Conservation (phyloP, 805 yeast genomes). For the Candida insectorum region DNA sequence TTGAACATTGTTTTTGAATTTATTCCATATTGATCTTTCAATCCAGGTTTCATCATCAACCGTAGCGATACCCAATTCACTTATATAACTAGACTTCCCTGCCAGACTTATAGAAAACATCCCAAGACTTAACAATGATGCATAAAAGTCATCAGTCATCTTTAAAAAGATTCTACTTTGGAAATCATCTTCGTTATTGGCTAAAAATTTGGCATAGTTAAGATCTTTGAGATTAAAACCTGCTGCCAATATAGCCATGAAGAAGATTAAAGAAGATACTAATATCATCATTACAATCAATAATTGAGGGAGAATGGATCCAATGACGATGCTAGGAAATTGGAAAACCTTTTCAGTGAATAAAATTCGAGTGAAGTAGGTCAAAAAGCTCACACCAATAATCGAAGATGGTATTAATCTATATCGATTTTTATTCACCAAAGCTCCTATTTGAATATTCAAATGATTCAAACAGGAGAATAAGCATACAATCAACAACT, state of each 20-base stretch:
- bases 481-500: conserved; percentile 47
- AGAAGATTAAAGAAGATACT: conserved; percentile 52
- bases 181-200: conserved; percentile 19
- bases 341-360: conserved; percentile 37
- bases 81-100: conserved; percentile 60
- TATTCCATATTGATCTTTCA: conserved; percentile 33
- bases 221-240: conserved; percentile 36
- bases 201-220: conserved; percentile 33
- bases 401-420: conserved; percentile 63
- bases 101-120: conserved; percentile 64
- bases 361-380: conserved; percentile 37
- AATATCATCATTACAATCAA: conserved; percentile 47
- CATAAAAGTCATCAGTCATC: conserved; percentile 42
- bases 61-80: conserved; percentile 49
- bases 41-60: conserved; percentile 57
- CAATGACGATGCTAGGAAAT: conserved; percentile 53
- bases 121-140: conserved; percentile 58
- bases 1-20: conserved; percentile 8
- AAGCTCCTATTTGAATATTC: conserved; percentile 59
- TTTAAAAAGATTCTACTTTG: conserved; percentile 9
- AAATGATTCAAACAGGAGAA: conserved; percentile 59
- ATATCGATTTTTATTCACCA: conserved; percentile 49
- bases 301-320: conserved; percentile 68
- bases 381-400: conserved; percentile 52
- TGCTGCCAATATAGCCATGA: conserved; percentile 57